These are phyloP conservation scores for Beta macrorhiza DNA, from an alignment of 179 eudicot species.

Conservation along the genomic window DNA sequence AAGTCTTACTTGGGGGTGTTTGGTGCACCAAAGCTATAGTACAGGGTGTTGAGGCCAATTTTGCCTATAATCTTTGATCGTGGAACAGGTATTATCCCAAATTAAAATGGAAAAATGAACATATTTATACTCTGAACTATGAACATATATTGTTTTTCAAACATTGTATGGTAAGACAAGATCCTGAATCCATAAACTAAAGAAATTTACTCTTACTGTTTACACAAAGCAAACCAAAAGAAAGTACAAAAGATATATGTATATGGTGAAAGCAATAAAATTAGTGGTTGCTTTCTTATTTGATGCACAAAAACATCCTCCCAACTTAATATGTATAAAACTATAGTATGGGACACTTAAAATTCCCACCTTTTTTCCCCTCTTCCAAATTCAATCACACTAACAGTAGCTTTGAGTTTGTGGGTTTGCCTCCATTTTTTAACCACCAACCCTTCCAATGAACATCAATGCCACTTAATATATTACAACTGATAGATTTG, in stretches of 20 bases:
- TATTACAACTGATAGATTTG: constrained; percentile 23
- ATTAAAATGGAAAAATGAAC: too few species aligned
- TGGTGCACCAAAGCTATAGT: too few species aligned
- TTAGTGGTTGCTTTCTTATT: constrained; percentile 3
- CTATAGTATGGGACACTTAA: neutral
- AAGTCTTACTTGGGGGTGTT: too few species aligned
- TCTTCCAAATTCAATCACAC: neutral
- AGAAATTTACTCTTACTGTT: neutral
- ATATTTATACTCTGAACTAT: too few species aligned
- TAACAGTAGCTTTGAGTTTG: neutral
- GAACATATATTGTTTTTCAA: too few species aligned
- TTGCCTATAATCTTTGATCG: too few species aligned
- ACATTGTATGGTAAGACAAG: neutral
- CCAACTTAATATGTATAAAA: constrained; percentile 9
- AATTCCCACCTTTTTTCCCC: neutral
- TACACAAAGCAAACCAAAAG: neutral
- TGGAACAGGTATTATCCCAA: too few species aligned
- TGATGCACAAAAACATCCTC: neutral
- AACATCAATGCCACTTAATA: neutral
- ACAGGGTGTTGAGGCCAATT: too few species aligned
- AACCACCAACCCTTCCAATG: neutral
- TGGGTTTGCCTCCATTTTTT: neutral
- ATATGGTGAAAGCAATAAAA: neutral
- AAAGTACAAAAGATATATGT: constrained; percentile 14
- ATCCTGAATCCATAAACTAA: neutral